These are phyloP conservation scores for Dictyostelium capitatum DNA, from an alignment of 78 protist genomes.

Conservation along the genomic window DNA sequence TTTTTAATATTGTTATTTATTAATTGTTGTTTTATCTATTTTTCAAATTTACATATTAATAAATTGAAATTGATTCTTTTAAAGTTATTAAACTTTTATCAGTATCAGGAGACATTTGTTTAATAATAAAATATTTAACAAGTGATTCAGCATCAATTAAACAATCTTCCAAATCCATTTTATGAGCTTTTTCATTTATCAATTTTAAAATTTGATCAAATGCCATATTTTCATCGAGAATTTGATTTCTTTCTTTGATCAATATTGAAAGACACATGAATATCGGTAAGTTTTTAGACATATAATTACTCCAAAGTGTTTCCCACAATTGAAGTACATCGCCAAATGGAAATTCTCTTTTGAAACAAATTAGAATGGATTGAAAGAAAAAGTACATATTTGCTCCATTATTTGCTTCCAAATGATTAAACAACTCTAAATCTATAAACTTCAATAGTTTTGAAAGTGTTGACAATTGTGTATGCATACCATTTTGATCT, in stretches of 20 bases:
- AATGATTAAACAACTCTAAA: constrained; percentile 50
- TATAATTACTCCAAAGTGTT: constrained; percentile 62
- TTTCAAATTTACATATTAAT: not conserved
- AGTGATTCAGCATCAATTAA: constrained; percentile 42
- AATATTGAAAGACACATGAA: constrained; percentile 67
- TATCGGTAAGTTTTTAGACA: constrained; percentile 59
- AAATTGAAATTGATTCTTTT: constrained; percentile 38
- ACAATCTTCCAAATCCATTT: constrained; percentile 74
- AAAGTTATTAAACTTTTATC: constrained; percentile 11
- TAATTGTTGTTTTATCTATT: not conserved
- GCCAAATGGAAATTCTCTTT: constrained; percentile 75
- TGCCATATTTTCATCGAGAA: constrained; percentile 44
- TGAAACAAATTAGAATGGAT: constrained; percentile 75
- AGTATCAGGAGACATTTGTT: not conserved
- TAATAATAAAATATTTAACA: constrained; percentile 51
- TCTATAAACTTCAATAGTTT: constrained; percentile 74
- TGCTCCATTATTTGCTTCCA: constrained; percentile 54
- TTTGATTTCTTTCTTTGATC: constrained; percentile 44
- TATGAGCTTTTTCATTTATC: constrained; percentile 43
- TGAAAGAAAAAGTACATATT: constrained; percentile 87
- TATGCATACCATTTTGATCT: constrained; percentile 85
- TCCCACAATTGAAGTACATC: constrained; percentile 82
- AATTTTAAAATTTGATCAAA: constrained; percentile 58
- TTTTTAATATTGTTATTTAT: too few relatives aligned
- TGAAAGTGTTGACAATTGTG: constrained; percentile 69